Evolutionary conservation across 1,284 basidiomycete genomes (phyloP).

Genomic region (Apiotrichum domesticum): DNA sequence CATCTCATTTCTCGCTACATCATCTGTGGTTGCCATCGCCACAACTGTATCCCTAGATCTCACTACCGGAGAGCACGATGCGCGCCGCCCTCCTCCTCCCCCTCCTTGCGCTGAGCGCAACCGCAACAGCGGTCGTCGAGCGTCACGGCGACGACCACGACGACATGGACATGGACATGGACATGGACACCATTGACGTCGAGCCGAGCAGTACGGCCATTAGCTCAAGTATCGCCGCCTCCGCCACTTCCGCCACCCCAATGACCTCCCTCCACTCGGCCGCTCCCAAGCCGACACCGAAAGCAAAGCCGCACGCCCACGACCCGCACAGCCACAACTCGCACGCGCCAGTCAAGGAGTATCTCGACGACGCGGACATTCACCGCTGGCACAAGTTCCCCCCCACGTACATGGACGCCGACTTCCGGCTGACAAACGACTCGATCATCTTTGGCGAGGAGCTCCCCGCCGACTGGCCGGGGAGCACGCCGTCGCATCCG

Average conservation of each 20-base stretch:
- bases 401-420: conserved; percentile 35
- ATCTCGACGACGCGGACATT: conserved; percentile 33
- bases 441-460: conserved; percentile 37
- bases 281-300: background rate
- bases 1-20: background rate
- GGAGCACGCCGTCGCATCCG: conserved; percentile 25
- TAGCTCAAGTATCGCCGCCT: no score
- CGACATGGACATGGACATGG: conserved; percentile 8
- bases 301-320: conserved; percentile 1
- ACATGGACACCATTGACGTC: background rate
- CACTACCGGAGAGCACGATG: conserved; percentile 6
- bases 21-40: background rate
- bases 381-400: conserved; percentile 37
- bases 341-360: conserved; percentile 24
- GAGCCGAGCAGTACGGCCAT: background rate
- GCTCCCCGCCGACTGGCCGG: conserved; percentile 31
- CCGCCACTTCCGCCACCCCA: background rate
- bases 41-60: background rate
- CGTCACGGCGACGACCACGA: conserved; percentile 15
- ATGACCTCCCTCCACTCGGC: background rate
- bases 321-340: conserved; percentile 24
- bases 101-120: conserved; percentile 5
- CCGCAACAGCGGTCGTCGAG: background rate
- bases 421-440: conserved; percentile 34
- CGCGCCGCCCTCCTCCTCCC: conserved; percentile 9